phyloP scores from a whole-genome alignment of 2,329 filamentous ascomycete species.

The Fusarium poae region DNA sequence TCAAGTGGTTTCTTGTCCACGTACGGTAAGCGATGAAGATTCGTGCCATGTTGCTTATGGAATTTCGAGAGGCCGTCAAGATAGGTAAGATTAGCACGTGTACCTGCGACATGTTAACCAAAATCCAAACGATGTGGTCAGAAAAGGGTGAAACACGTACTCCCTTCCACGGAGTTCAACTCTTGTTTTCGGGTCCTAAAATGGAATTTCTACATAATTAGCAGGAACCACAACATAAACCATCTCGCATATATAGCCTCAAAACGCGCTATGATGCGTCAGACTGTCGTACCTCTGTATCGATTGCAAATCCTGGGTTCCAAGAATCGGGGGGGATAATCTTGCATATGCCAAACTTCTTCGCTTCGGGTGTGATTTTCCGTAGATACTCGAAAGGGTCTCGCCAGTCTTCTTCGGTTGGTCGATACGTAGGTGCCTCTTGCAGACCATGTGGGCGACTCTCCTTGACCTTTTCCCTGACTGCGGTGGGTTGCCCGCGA shows the following conservation, averaged over 20 bases:
- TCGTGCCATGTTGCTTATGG: constrained; percentile 95
- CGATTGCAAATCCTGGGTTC: constrained; percentile 95
- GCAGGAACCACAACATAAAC: constrained; percentile 11
- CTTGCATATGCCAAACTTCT: constrained; percentile 92
- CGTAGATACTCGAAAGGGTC: constrained; percentile 94
- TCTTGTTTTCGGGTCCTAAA: constrained; percentile 97
- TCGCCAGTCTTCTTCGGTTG: constrained; percentile 93
- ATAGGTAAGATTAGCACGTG: constrained; percentile 94
- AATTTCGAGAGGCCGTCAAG: constrained; percentile 95
- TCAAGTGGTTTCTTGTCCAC: constrained; percentile 98
- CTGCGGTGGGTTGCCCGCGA: constrained; percentile 82
- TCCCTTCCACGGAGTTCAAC: constrained; percentile 97
- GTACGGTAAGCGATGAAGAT: constrained; percentile 92
- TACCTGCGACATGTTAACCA: constrained; percentile 71
- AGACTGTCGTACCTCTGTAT: constrained; percentile 80
- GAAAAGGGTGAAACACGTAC: constrained; percentile 65
- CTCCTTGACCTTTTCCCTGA: constrained; percentile 81
- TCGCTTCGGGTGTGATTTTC: constrained; percentile 89
- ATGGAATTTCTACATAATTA: constrained; percentile 81
- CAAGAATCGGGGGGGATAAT: constrained; percentile 93
- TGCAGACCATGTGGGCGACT: constrained; percentile 85
- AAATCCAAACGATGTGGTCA: constrained; percentile 3
- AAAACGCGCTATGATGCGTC: constrained; percentile 23
- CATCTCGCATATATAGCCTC: constrained; percentile 7
- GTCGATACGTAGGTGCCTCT: constrained; percentile 90